Evolutionary conservation across 345 rosid genomes (phyloP), one percentile per base, ranked within the genome.

Genomic region (Cardamine resedifolia): DNA sequence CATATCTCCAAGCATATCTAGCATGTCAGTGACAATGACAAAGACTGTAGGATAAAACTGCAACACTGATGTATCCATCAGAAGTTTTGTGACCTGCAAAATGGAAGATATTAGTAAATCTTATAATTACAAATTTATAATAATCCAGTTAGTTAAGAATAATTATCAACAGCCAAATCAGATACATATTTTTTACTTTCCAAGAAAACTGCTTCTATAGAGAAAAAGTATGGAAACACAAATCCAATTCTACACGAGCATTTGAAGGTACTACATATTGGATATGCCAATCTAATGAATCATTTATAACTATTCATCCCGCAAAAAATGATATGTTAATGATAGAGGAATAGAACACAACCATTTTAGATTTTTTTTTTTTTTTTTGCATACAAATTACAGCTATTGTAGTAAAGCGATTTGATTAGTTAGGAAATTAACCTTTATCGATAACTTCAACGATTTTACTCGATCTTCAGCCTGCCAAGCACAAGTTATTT

Each of bases 41-140:
- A 93, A 93, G 65, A 90, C 78, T 26, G 96, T 90, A 71, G 98
- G 98, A 83, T 90, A 93, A 83, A 93, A 93, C 66, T 87, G 88
- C 51, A 79, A 75, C 76, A 90, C 96, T 34, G 97, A 85, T 59
- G 98, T 93, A 79, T 89, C 98, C 88, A 86, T 86, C 80, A 93
- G 84, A 82, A 93, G 97, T 79, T 83, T 86, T 60, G 91, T 85
- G 69, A 90, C 96, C 98, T 93, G 82, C 80, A 86, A 24, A 81
- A 47, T 10, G 18, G 26, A 73, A 68, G 15, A 44, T 20, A 28
- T n/a, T 14, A 67, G 6, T 45, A 7, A 41, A 38, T 11, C 23
- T 18, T 33, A 23, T 33, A 33, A 33, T 2, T 31, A 31, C 7
- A n/a, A 67, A 38, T 62, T 44, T 33, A 18, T 10, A 26, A 50